Conservation (phyloP, 1,139 yeast species). For the Debaryomyces robertsiae region DNA sequence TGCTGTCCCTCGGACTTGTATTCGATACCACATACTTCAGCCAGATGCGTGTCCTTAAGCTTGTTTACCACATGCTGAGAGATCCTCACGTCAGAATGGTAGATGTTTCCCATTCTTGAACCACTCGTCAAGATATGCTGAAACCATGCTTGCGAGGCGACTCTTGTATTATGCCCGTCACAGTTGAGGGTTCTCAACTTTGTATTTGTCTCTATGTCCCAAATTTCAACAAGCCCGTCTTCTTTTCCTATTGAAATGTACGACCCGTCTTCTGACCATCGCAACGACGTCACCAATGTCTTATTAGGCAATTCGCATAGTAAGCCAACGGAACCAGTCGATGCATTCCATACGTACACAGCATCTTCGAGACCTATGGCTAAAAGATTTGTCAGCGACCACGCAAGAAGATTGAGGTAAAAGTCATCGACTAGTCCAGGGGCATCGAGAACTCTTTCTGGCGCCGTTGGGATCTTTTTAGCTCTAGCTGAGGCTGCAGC, state of each 20-base stretch:
- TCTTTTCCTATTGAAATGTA: constrained; percentile 84
- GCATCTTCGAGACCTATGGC: constrained; percentile 88
- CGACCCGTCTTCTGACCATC: constrained; percentile 92
- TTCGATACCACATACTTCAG: constrained; percentile 91
- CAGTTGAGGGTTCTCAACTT: constrained; percentile 79
- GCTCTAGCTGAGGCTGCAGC: constrained; percentile 56
- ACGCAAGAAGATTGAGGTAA: constrained; percentile 80
- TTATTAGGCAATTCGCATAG: constrained; percentile 61
- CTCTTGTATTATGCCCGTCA: constrained; percentile 61
- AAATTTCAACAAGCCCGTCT: constrained; percentile 84
- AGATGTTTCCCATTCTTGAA: constrained; percentile 77
- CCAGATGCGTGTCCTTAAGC: constrained; percentile 59
- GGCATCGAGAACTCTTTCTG: constrained; percentile 93
- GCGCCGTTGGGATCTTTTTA: constrained; percentile 81
- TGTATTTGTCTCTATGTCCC: constrained; percentile 85
- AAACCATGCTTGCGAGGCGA: constrained; percentile 87
- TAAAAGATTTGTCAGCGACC: constrained; percentile 82
- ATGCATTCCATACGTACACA: constrained; percentile 93
- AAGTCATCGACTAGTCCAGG: constrained; percentile 95
- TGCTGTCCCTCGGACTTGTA: constrained; percentile 86
- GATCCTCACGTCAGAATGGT: constrained; percentile 91
- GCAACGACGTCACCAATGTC: constrained; percentile 66
- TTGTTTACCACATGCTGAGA: constrained; percentile 72
- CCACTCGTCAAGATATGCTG: constrained; percentile 83
- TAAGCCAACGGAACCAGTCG: constrained; percentile 74